A percentile compares a stretch with the other conserved stretches of the same genome.
These are phyloP conservation scores for Ophiosphaerella korrae DNA, from an alignment of 2,329 filamentous ascomycete genomes.

Conservation along the genomic window DNA sequence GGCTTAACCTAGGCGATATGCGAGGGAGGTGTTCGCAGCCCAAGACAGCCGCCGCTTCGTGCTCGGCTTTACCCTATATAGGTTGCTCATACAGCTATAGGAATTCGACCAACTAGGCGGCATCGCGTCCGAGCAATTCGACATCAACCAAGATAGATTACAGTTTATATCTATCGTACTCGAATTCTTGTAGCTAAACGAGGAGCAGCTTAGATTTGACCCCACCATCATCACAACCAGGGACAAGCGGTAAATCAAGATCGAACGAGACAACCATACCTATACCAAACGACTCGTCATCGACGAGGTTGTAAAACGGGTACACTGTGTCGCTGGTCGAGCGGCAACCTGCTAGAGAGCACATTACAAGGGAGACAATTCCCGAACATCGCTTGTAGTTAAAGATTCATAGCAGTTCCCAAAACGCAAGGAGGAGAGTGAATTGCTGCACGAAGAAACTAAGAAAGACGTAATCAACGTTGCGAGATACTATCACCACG, in stretches of 20 bases:
- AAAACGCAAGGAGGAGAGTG: constrained; percentile 51
- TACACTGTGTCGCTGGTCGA: constrained; percentile 10
- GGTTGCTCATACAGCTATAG: constrained; percentile 25
- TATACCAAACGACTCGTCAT: no score
- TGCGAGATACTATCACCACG: constrained; percentile 51
- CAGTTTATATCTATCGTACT: constrained; percentile 51
- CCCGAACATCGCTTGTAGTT: constrained; percentile 46
- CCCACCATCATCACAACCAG: constrained; percentile 47
- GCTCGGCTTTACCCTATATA: constrained; percentile 56
- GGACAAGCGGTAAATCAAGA: constrained; percentile 47
- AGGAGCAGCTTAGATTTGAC: constrained; percentile 53
- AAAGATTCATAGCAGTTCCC: constrained; percentile 55
- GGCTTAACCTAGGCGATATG: constrained; percentile 52
- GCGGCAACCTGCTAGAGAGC: constrained; percentile 34
- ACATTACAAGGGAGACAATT: constrained; percentile 39
- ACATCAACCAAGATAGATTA: constrained; percentile 53
- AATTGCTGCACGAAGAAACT: constrained; percentile 47
- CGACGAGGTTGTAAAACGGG: no score
- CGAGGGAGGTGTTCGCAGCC: constrained; percentile 51
- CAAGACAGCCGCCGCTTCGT: constrained; percentile 45
- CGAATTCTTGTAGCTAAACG: constrained; percentile 51
- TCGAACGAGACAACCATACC: constrained; percentile 39
- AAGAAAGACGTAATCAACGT: constrained; percentile 47
- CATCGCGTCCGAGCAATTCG: constrained; percentile 52
- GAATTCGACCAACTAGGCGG: constrained; percentile 54